Conservation (phyloP, 768 basidiomycete species). For the Amanita fuliginea region DNA sequence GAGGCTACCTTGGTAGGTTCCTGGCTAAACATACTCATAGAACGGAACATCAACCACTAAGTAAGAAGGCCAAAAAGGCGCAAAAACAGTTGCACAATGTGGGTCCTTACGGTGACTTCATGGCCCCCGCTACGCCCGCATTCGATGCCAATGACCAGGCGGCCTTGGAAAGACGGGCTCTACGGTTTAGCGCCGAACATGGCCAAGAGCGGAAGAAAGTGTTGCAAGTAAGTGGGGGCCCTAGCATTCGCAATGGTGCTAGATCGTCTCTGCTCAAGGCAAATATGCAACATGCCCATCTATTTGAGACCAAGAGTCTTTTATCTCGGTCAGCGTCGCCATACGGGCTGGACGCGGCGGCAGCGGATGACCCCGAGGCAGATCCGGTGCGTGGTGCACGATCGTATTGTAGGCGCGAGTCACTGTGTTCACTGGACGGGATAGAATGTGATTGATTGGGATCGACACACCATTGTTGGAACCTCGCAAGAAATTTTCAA, state of each 20-base stretch:
- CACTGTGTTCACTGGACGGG: slow-evolving; percentile 2
- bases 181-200: slow-evolving; percentile 86
- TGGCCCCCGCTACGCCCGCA: slow-evolving; percentile 16
- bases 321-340: slow-evolving; percentile 41
- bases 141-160: slow-evolving; percentile 56
- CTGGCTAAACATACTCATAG: slow-evolving; percentile 14
- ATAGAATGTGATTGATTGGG: slow-evolving; percentile 96
- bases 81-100: slow-evolving; percentile 22
- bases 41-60: slow-evolving; percentile 25
- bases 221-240: slow-evolving; percentile 14
- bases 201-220: slow-evolving; percentile 65
- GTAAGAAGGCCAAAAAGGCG: slow-evolving; percentile 59
- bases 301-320: slow-evolving; percentile 27
- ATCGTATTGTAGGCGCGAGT: neutral
- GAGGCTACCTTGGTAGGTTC: neutral
- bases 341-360: slow-evolving; percentile 16
- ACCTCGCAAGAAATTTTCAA: slow-evolving; percentile 87
- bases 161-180: slow-evolving; percentile 66
- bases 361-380: slow-evolving; percentile 56
- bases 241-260: slow-evolving; percentile 19
- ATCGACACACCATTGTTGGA: slow-evolving; percentile 90
- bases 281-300: slow-evolving; percentile 40
- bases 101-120: neutral
- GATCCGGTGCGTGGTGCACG: slow-evolving; percentile 45
- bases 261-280: slow-evolving; percentile 29